Evolutionary conservation across 768 basidiomycete species (phyloP).

Genomic region (Naganishia friedmannii): DNA sequence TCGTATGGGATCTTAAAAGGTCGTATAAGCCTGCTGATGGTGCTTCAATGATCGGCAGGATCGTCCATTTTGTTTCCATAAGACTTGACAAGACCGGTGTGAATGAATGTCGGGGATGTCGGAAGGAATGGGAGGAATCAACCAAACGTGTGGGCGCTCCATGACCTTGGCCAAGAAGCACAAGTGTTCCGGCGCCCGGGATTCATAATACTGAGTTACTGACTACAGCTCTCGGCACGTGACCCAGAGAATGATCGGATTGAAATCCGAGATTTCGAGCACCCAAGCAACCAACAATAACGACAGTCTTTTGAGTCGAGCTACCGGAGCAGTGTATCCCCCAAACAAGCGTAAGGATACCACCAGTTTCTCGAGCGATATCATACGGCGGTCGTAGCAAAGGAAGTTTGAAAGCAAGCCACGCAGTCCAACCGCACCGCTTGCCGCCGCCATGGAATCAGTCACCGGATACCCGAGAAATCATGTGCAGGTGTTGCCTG

Average conservation of each 20-base stretch:
- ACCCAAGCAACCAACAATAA: conserved; percentile 1
- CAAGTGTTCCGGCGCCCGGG: conserved; percentile 5
- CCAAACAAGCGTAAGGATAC: background rate
- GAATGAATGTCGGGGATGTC: too few relatives aligned
- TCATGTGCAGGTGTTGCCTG: conserved; percentile 46
- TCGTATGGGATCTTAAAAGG: background rate
- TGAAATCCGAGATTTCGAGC: background rate
- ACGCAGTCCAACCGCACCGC: background rate
- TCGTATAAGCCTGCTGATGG: too few relatives aligned
- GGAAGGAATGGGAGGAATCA: too few relatives aligned
- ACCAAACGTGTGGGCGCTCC: background rate
- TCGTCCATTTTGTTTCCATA: too few relatives aligned
- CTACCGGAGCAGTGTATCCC: background rate
- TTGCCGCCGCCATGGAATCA: conserved; percentile 1
- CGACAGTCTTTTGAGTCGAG: background rate
- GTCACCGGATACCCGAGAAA: conserved; percentile 12
- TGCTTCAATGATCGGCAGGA: too few relatives aligned
- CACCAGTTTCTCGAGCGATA: background rate
- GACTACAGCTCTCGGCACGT: background rate
- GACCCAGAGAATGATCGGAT: conserved; percentile 18
- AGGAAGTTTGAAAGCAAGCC: background rate
- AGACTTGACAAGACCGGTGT: too few relatives aligned
- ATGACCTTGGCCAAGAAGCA: background rate
- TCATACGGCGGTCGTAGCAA: background rate
- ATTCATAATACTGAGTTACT: background rate